Percentiles rank a stretch among this genome's conserved stretches.
Evolutionary conservation across 805 yeast genomes (phyloP).

Genomic region (Pichia thaimueangensis): DNA sequence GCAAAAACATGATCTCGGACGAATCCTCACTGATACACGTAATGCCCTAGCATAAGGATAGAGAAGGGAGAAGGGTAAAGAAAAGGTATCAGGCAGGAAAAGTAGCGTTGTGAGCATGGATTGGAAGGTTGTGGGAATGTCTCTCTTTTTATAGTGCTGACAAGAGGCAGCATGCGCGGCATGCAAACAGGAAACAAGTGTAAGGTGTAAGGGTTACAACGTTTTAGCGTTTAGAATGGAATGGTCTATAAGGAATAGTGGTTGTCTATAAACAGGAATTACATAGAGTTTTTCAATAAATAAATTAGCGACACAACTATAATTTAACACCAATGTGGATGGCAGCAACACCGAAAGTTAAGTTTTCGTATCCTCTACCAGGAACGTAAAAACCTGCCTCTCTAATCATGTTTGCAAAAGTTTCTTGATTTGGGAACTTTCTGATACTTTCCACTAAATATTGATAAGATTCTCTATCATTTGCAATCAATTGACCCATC

Average conservation of each 20-base stretch:
- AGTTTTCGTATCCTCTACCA: conserved; percentile 85
- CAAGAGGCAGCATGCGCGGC: background rate
- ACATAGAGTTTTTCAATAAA: no score
- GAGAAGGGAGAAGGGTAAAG: conserved; percentile 12
- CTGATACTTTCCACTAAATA: conserved; percentile 92
- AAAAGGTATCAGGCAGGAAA: background rate
- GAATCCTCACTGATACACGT: conserved; percentile 99
- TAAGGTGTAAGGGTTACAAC: background rate
- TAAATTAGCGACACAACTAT: no score
- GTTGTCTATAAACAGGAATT: conserved; percentile 3
- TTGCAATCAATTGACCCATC: conserved; percentile 93
- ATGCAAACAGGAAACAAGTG: background rate
- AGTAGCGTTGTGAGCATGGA: no score
- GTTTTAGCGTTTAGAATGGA: background rate
- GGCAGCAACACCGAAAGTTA: conserved; percentile 93
- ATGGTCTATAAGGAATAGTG: background rate
- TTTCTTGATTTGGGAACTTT: conserved; percentile 87
- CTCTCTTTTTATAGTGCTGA: no score
- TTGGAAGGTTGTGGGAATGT: no score
- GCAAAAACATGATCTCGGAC: conserved; percentile 99
- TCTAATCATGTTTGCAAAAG: conserved; percentile 84
- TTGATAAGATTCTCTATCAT: conserved; percentile 94
- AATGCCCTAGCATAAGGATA: conserved; percentile 99
- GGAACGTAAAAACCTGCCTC: conserved; percentile 93
- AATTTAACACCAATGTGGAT: conserved; percentile 93